Evolutionary conservation across 371 early-diverging fungal species (phyloP).

Genomic region (Mucor piriformis): DNA sequence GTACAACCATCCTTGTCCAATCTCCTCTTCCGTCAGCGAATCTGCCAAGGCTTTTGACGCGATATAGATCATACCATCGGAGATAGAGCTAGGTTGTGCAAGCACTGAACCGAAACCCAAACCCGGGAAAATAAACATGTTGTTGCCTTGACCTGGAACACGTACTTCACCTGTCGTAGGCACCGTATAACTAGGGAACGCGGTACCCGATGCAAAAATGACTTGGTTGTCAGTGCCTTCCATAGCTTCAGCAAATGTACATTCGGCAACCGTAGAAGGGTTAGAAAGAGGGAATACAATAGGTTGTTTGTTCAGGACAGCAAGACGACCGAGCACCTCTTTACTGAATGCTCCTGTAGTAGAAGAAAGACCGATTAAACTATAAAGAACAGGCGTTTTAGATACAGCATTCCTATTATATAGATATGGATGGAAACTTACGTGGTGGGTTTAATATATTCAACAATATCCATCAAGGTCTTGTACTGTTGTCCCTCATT

Average conservation of each 20-base stretch:
- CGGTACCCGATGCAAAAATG: constrained; percentile 96
- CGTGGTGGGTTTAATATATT: constrained; percentile 54
- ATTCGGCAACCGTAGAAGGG: constrained; percentile 87
- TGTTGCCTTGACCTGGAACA: constrained; percentile 90
- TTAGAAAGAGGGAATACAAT: constrained; percentile 95
- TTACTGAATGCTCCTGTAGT: constrained; percentile 72
- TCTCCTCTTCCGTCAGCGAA: constrained; percentile 72
- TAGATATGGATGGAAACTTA: neutral
- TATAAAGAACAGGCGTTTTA: neutral
- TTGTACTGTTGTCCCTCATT: constrained; percentile 75
- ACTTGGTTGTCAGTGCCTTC: constrained; percentile 75
- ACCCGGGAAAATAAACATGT: constrained; percentile 92
- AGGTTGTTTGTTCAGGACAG: constrained; percentile 74
- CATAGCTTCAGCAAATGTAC: constrained; percentile 91
- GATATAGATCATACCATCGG: constrained; percentile 80
- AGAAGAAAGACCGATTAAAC: constrained; percentile 84
- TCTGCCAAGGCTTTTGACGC: constrained; percentile 80
- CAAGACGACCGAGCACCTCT: constrained; percentile 67
- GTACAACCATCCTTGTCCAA: constrained; percentile 68
- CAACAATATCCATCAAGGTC: constrained; percentile 68
- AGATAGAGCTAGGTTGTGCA: constrained; percentile 65
- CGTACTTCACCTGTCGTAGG: constrained; percentile 59
- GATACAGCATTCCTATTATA: neutral
- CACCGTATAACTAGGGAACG: constrained; percentile 79
- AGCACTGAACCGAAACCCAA: constrained; percentile 84